Evolutionary conservation across 169 alveolate species (phyloP).

Genomic region (Blepharisma undulans): DNA sequence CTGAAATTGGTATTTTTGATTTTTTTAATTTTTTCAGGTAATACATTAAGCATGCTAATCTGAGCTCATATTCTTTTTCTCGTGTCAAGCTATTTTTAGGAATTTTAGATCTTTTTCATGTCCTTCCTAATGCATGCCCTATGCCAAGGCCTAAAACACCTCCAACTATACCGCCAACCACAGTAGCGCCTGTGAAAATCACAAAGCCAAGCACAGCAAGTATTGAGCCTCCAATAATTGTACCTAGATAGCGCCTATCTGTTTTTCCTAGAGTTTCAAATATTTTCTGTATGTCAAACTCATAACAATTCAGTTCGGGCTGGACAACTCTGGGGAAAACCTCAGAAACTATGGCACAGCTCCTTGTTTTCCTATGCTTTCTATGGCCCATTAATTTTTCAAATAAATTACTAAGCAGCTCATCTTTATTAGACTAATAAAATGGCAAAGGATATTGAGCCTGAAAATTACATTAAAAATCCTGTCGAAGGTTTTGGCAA

Average conservation of each 20-base stretch:
- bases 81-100: neutral
- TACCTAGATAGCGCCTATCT: slow-evolving; percentile 8
- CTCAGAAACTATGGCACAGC: neutral
- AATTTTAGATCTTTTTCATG: neutral
- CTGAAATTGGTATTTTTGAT: neutral
- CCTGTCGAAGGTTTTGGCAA: slow-evolving; percentile 46
- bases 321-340: neutral
- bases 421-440: neutral
- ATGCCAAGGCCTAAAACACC: slow-evolving; percentile 15
- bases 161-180: slow-evolving; percentile 5
- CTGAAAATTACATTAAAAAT: neutral
- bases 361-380: neutral
- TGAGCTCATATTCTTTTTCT: slow-evolving; percentile 9
- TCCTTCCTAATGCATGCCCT: neutral
- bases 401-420: neutral
- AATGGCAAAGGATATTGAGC: neutral
- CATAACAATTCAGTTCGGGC: neutral
- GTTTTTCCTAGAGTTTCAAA: neutral
- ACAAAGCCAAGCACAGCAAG: neutral
- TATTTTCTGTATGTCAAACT: neutral
- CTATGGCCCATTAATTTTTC: neutral
- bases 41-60: neutral
- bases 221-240: neutral
- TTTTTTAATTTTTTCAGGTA: neutral
- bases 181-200: neutral